Base-by-base conservation (phyloP, 345 rosid species). In the Orychophragmus violaceus region DNA sequence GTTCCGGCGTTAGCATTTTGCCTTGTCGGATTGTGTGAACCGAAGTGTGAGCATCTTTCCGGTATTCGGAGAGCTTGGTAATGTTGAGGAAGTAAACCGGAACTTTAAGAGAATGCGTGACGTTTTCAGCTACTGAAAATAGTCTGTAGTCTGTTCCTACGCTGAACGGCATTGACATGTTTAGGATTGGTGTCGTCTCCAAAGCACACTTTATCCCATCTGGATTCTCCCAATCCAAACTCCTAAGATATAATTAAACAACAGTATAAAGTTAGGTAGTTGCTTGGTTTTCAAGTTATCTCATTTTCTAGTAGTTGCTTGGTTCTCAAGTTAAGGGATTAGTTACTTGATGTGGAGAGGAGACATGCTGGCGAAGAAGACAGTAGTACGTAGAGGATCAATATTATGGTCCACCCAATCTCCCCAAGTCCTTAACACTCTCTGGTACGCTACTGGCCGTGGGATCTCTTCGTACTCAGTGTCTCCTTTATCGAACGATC, bases 331-430 rank as follows among this genome's bases (percentile, higher is more conserved):
- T 50, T 60, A 36, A 12, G 42, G n/a, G 3, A 24, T 28, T 41
- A n/a, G 9, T 78, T 82, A 90, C 98, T 88, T 93, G 84, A 88
- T 90, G 37, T 93, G 98, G 3, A 93, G 87, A 60, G 98, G 98
- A 52, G 97, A 88, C 96, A 58, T 86, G 94, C 96, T 93, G 52
- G 70, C 81, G 70, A 93, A 90, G 89, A 93, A 93, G 19, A 93
- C 92, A 0, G 77, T 85, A 58, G 98, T 90, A 1, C 70, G 82
- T 65, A 78, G 80, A 16, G 98, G 82, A 77, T 93, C 87, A 53
- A 93, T 72, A 37, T 86, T 90, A 21, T 65, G 54, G 0, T 93
- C 86, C 41, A 86, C 90, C 99, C 99, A 94, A 14, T 84, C 69
- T 12, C 97, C 78, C 99, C 97, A 94, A 10, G 99, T 90, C 55